Evolutionary conservation across 768 basidiomycete genomes (phyloP).

Genomic region (Chlorophyllum brunneum): DNA sequence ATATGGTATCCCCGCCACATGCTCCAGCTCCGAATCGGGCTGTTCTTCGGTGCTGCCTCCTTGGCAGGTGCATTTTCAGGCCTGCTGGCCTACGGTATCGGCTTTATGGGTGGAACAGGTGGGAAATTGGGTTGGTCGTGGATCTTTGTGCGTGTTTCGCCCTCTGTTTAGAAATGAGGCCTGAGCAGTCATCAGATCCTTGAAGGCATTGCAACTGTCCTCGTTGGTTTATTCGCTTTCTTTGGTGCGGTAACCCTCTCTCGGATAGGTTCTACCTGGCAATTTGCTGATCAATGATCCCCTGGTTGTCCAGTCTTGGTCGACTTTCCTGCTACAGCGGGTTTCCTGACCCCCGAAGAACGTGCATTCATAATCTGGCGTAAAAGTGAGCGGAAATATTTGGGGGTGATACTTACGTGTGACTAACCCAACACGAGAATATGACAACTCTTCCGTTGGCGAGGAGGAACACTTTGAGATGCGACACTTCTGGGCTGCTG

Average conservation of each 20-base stretch:
- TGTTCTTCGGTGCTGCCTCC: slow-evolving; percentile 66
- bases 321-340: slow-evolving; percentile 57
- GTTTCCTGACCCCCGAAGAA: slow-evolving; percentile 59
- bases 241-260: slow-evolving; percentile 31
- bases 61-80: slow-evolving; percentile 63
- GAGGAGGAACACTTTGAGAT: slow-evolving; percentile 60
- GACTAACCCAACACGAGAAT: slow-evolving; percentile 33
- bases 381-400: slow-evolving; percentile 39
- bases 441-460: slow-evolving; percentile 50
- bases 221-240: slow-evolving; percentile 50
- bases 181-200: slow-evolving; percentile 38
- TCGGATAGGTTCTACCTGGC: neutral
- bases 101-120: slow-evolving; percentile 43
- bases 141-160: slow-evolving; percentile 49
- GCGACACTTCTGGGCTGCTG: slow-evolving; percentile 48
- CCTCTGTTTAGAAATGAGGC: neutral
- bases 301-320: slow-evolving; percentile 41
- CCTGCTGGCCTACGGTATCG: slow-evolving; percentile 51
- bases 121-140: slow-evolving; percentile 59
- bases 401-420: neutral
- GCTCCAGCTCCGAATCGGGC: slow-evolving; percentile 54
- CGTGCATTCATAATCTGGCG: slow-evolving; percentile 48
- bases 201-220: slow-evolving; percentile 60
- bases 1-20: slow-evolving; percentile 67
- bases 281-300: neutral